phyloP scores from a whole-genome alignment of 208 protist species.

The Crithidia brevicula region DNA sequence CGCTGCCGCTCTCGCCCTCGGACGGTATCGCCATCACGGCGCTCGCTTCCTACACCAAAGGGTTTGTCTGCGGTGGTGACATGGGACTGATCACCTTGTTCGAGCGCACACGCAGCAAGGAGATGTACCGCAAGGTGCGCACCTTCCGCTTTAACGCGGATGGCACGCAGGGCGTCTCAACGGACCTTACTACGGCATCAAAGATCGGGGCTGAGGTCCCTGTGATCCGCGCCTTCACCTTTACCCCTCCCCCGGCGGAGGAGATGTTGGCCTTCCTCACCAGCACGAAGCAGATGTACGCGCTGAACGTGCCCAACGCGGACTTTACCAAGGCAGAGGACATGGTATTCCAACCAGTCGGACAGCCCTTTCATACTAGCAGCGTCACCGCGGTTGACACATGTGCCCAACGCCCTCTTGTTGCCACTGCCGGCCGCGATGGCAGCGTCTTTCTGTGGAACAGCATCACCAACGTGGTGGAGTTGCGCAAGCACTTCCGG shows the following conservation, averaged over 20 bases:
- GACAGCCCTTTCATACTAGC: slow-evolving; percentile 91
- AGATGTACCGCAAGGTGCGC: slow-evolving; percentile 94
- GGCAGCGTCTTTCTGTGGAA: slow-evolving; percentile 96
- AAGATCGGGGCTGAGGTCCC: slow-evolving; percentile 53
- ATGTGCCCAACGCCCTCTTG: slow-evolving; percentile 94
- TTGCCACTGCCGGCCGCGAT: slow-evolving; percentile 94
- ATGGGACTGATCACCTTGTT: slow-evolving; percentile 95
- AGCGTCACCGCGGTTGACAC: slow-evolving; percentile 93
- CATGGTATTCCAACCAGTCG: slow-evolving; percentile 90
- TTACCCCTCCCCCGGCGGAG: slow-evolving; percentile 89
- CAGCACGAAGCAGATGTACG: slow-evolving; percentile 93
- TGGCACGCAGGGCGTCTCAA: slow-evolving; percentile 32
- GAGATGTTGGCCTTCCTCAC: slow-evolving; percentile 92
- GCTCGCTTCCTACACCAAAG: slow-evolving; percentile 90
- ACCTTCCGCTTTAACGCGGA: slow-evolving; percentile 90
- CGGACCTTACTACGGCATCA: slow-evolving; percentile 23
- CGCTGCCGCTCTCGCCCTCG: slow-evolving; percentile 85
- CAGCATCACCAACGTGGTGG: slow-evolving; percentile 93
- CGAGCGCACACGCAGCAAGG: slow-evolving; percentile 92
- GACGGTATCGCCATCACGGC: slow-evolving; percentile 91
- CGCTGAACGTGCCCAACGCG: slow-evolving; percentile 93
- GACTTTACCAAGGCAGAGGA: slow-evolving; percentile 95
- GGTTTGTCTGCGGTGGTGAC: slow-evolving; percentile 95
- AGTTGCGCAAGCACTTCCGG: slow-evolving; percentile 92
- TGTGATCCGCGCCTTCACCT: slow-evolving; percentile 82